Conservation (phyloP, 495 filamentous ascomycete species). For the Aspergillus diversus region DNA sequence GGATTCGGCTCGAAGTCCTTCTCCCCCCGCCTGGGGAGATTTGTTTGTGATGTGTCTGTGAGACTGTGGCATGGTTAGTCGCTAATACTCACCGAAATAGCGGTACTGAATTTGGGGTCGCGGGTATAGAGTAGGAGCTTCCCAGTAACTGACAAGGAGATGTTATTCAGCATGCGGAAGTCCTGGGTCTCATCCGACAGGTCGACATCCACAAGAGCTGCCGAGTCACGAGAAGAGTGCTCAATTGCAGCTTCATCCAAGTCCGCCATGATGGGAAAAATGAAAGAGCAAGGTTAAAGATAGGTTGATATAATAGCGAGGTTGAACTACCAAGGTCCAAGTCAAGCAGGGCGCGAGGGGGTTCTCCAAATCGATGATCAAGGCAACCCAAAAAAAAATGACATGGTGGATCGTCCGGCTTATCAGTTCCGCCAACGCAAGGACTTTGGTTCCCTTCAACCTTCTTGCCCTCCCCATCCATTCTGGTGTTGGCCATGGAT, state of each 20-base stretch:
- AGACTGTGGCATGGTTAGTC: slow-evolving; percentile 28
- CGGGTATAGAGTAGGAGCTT: neutral
- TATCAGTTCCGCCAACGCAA: neutral
- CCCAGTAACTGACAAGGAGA: slow-evolving; percentile 52
- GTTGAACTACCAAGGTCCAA: no score
- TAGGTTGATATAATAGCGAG: no score
- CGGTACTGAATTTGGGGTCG: neutral
- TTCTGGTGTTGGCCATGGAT: neutral
- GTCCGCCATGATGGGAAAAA: slow-evolving; percentile 46
- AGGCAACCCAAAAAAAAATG: no score
- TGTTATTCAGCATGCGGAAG: slow-evolving; percentile 72
- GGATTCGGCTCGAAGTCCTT: slow-evolving; percentile 97
- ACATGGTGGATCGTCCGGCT: no score
- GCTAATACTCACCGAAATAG: neutral
- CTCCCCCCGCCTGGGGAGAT: slow-evolving; percentile 78
- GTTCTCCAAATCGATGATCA: no score
- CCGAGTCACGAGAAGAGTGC: slow-evolving; percentile 28
- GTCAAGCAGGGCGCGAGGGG: no score
- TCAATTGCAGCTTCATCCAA: slow-evolving; percentile 51
- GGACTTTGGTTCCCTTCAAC: neutral
- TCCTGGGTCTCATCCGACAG: slow-evolving; percentile 85
- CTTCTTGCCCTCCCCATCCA: no score
- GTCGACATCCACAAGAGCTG: slow-evolving; percentile 58
- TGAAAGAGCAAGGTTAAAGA: neutral
- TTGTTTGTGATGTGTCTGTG: slow-evolving; percentile 38